These are phyloP conservation scores for Arthrobotrys sinensis DNA, from an alignment of 2,329 filamentous ascomycete species.

Conservation along the genomic window DNA sequence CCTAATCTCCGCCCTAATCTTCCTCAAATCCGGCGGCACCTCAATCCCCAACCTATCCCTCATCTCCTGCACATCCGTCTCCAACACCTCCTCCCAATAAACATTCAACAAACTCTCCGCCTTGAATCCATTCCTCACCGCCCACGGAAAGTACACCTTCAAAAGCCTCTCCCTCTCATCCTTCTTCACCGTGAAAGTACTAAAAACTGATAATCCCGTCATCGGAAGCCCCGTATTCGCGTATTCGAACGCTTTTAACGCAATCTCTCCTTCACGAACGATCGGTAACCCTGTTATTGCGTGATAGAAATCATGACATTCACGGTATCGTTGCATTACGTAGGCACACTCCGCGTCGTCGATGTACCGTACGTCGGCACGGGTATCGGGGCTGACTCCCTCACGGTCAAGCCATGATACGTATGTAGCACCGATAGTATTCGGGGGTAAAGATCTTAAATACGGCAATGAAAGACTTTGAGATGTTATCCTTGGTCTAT, in stretches of 20 bases:
- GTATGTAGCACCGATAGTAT: slow-evolving; percentile 85
- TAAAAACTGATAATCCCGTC: slow-evolving; percentile 88
- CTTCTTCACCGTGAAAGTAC: slow-evolving; percentile 76
- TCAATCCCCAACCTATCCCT: slow-evolving; percentile 85
- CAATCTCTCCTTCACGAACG: slow-evolving; percentile 94
- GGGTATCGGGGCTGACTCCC: slow-evolving; percentile 91
- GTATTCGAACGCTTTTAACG: slow-evolving; percentile 98
- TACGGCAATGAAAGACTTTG: slow-evolving; percentile 75
- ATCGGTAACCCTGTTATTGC: slow-evolving; percentile 91
- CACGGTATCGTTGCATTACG: slow-evolving; percentile 97
- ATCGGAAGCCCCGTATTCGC: slow-evolving; percentile 94
- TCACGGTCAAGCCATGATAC: slow-evolving; percentile 93
- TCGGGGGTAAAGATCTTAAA: slow-evolving; percentile 80
- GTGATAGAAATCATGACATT: slow-evolving; percentile 98
- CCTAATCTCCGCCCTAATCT: slow-evolving; percentile 78
- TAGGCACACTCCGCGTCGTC: slow-evolving; percentile 97
- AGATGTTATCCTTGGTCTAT: slow-evolving; percentile 89
- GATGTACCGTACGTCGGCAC: slow-evolving; percentile 86
- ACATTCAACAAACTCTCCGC: slow-evolving; percentile 90
- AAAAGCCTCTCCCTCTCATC: slow-evolving; percentile 79
- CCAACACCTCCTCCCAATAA: slow-evolving; percentile 96
- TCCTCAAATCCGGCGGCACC: slow-evolving; percentile 85
- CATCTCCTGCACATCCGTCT: slow-evolving; percentile 84
- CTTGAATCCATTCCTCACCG: slow-evolving; percentile 82
- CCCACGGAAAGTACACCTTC: slow-evolving; percentile 88